Evolutionary conservation across 2,329 filamentous ascomycete species (phyloP).

Genomic region (Thelonectria discophora): DNA sequence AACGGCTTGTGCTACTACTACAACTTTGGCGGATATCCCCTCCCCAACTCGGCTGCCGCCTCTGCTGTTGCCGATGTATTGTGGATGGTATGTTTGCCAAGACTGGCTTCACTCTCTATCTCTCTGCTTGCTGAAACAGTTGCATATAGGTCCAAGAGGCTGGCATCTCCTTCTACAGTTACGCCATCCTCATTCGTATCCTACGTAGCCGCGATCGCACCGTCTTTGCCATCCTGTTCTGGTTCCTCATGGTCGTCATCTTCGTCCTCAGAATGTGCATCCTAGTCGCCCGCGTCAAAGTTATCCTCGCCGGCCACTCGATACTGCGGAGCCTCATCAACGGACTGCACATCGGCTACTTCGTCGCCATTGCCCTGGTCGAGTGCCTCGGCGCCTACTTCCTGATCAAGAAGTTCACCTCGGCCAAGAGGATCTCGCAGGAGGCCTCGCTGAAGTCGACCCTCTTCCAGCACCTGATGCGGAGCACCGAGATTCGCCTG

Average conservation of each 20-base stretch:
- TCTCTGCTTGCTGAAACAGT: not conserved
- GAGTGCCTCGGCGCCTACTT: conserved; percentile 53
- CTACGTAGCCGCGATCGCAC: conserved; percentile 52
- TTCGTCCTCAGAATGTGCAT: conserved; percentile 56
- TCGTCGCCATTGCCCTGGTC: conserved; percentile 50
- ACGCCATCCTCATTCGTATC: conserved; percentile 60
- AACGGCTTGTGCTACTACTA: conserved; percentile 54
- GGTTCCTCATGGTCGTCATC: conserved; percentile 63
- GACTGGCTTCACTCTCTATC: not conserved
- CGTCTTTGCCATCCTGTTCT: conserved; percentile 63
- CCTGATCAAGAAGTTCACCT: conserved; percentile 49
- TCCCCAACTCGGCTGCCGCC: conserved; percentile 40
- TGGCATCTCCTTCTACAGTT: conserved; percentile 57
- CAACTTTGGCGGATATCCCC: conserved; percentile 39
- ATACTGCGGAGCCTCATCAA: conserved; percentile 45
- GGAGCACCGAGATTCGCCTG: conserved; percentile 51
- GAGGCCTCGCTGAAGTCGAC: conserved; percentile 43
- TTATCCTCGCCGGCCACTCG: conserved; percentile 40
- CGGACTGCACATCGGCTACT: conserved; percentile 53
- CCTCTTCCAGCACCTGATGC: conserved; percentile 50
- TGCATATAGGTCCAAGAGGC: conserved; percentile 51
- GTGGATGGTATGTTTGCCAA: conserved; percentile 48
- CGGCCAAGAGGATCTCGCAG: conserved; percentile 40
- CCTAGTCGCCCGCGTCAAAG: conserved; percentile 43
- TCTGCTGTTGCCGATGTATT: conserved; percentile 50